Percentiles rank a stretch among this genome's conserved stretches.
phyloP scores from a whole-genome alignment of 306 rosid genomes.

The Lablab purpureus region DNA sequence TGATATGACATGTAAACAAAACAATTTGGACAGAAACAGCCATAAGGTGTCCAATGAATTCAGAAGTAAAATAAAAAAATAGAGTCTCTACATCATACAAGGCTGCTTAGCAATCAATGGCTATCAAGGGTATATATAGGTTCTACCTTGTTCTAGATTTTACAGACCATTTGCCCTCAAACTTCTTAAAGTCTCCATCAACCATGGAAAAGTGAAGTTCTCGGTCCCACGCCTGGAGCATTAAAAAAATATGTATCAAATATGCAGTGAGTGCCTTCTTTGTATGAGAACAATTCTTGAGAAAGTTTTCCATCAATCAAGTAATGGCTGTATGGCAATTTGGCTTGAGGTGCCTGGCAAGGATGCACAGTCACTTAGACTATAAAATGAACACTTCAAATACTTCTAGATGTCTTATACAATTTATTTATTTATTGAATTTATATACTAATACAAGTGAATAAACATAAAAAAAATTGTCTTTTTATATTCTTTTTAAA shows the following conservation, averaged over 20 bases:
- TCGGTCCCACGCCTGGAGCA: constrained; percentile 75
- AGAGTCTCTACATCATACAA: constrained; percentile 19
- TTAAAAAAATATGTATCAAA: constrained; percentile 15
- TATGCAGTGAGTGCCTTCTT: constrained; percentile 8
- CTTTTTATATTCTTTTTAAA: background rate
- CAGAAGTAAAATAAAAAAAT: constrained; percentile 33
- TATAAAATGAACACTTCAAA: background rate
- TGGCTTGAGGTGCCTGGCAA: background rate
- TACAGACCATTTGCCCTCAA: constrained; percentile 94
- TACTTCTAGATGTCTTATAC: background rate
- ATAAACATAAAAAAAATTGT: background rate
- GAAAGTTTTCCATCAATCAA: background rate
- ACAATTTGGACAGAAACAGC: background rate
- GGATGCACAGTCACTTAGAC: background rate
- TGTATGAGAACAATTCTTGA: constrained; percentile 2
- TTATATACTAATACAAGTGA: background rate
- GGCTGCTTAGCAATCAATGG: constrained; percentile 19
- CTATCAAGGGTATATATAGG: constrained; percentile 32
- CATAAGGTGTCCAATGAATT: constrained; percentile 11
- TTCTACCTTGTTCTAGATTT: constrained; percentile 80
- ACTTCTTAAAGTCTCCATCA: constrained; percentile 96
- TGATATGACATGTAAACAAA: background rate
- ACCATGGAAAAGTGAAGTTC: constrained; percentile 96
- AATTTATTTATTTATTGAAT: background rate
- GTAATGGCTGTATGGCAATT: background rate